These are phyloP conservation scores for Chlamydomonas reinhardtii DNA, from an alignment of 163 green algal genomes.

Conservation along the genomic window DNA sequence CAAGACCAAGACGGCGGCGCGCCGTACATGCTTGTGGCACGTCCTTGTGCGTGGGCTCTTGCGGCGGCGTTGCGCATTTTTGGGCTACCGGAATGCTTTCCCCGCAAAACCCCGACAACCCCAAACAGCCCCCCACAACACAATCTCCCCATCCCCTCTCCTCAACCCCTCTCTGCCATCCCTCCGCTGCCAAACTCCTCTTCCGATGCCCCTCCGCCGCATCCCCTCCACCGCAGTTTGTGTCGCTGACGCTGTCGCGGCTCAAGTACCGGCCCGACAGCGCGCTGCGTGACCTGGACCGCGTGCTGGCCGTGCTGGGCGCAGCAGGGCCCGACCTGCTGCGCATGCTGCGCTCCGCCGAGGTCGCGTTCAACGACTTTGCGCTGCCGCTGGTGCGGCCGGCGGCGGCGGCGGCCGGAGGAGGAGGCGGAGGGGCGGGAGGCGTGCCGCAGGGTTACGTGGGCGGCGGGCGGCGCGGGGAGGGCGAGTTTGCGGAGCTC, in stretches of 20 bases:
- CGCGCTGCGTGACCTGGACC: constrained; percentile 56
- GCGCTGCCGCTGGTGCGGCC: background rate
- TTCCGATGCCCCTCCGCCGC: too few species aligned
- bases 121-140: too few species aligned
- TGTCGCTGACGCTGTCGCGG: constrained; percentile 66
- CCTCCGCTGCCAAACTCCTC: too few species aligned
- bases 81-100: too few species aligned
- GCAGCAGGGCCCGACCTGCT: constrained; percentile 67
- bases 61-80: too few species aligned
- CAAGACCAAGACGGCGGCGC: too few species aligned
- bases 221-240: constrained; percentile 57
- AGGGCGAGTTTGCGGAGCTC: constrained; percentile 74
- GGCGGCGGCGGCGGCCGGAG: background rate
- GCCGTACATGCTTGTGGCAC: too few species aligned
- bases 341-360: constrained; percentile 67
- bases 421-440: background rate
- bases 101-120: too few species aligned
- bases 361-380: constrained; percentile 69
- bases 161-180: too few species aligned
- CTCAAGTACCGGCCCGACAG: constrained; percentile 32
- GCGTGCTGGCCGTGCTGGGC: constrained; percentile 74
- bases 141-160: too few species aligned
- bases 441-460: too few species aligned
- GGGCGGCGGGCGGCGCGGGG: constrained; percentile 40
- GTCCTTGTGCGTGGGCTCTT: too few species aligned